Conservation (phyloP, 1,284 basidiomycete species). For the Ganoderma lingzhi region DNA sequence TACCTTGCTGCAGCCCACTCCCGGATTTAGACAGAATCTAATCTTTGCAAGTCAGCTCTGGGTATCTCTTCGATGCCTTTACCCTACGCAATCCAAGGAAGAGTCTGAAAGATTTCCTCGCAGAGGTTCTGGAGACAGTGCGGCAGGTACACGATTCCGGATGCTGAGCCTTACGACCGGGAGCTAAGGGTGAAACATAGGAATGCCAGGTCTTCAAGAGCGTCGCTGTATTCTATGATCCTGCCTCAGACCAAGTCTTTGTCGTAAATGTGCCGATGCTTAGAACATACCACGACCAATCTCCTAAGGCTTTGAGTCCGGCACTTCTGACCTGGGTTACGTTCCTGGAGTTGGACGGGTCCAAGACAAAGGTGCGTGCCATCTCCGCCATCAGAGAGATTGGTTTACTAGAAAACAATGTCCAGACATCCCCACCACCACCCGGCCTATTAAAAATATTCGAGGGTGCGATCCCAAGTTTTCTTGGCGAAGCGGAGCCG, state of each 20-base stretch:
- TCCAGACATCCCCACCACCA: conserved; percentile 13
- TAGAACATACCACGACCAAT: conserved; percentile 25
- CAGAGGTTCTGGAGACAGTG: conserved; percentile 40
- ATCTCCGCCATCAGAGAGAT: not conserved
- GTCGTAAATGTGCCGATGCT: conserved; percentile 45
- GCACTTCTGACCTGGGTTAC: conserved; percentile 1
- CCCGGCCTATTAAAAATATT: conserved; percentile 6
- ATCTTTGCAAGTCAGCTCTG: conserved; percentile 41
- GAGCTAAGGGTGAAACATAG: not conserved
- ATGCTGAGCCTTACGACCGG: not conserved
- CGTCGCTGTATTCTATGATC: conserved; percentile 51
- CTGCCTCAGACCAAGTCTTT: conserved; percentile 54
- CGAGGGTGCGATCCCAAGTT: not conserved
- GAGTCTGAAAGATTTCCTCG: conserved; percentile 35
- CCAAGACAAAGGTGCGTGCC: conserved; percentile 12
- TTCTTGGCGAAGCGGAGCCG: not conserved
- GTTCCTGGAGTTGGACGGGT: conserved; percentile 20
- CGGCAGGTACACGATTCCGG: conserved; percentile 37
- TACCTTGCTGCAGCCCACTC: not conserved
- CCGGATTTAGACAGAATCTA: not conserved
- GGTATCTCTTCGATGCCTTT: conserved; percentile 51
- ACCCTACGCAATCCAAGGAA: conserved; percentile 31
- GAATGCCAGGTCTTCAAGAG: conserved; percentile 39
- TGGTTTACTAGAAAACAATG: not conserved
- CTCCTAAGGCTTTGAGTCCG: not conserved